Evolutionary conservation across 805 yeast genomes (phyloP).

Genomic region (Ogataea paraovalis): DNA sequence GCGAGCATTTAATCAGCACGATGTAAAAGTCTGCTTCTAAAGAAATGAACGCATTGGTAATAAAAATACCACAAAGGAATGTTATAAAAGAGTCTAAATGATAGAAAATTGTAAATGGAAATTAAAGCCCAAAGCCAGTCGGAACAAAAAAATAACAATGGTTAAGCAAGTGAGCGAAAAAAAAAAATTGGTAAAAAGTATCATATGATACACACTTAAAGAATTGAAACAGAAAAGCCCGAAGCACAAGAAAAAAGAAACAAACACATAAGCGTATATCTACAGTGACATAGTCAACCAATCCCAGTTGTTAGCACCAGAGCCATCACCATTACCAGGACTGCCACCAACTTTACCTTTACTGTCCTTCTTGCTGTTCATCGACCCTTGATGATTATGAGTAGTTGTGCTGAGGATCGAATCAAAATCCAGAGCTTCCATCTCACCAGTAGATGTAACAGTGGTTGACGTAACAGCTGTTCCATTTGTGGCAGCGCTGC

Average conservation of each 20-base stretch:
- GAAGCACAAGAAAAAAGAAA: neutral
- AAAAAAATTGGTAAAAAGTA: neutral
- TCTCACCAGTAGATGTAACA: conserved; percentile 4
- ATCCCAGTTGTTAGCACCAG: conserved; percentile 35
- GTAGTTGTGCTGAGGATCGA: conserved; percentile 17
- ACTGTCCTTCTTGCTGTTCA: neutral
- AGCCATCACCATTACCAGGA: neutral
- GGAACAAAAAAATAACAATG: no score
- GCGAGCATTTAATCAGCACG: no score
- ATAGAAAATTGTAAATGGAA: no score
- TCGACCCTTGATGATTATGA: conserved; percentile 9
- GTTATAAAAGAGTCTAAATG: no score
- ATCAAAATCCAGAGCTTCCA: conserved; percentile 20
- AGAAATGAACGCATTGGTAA: no score
- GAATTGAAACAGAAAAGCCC: neutral
- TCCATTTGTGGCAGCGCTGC: neutral
- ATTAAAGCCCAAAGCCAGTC: no score
- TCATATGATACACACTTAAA: neutral
- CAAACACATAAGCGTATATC: neutral
- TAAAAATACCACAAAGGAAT: no score
- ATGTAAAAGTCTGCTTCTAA: no score
- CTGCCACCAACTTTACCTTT: conserved; percentile 3
- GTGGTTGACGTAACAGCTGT: neutral
- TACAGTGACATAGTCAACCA: conserved; percentile 44
- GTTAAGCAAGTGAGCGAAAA: neutral